These are phyloP conservation scores for Echeveria elegans DNA, from an alignment of 164 flowering plant species.

Conservation along the genomic window DNA sequence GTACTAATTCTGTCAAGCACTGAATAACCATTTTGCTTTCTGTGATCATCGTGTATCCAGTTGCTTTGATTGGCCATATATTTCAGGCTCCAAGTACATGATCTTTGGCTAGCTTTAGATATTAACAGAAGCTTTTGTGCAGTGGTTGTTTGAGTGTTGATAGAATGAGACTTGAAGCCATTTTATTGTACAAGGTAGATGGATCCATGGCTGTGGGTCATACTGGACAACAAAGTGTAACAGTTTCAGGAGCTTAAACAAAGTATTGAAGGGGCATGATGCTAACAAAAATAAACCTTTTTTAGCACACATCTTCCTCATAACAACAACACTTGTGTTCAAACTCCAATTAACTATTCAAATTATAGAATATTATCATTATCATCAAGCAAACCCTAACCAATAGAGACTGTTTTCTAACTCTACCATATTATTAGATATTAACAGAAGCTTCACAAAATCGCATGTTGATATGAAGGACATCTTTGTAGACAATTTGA, in stretches of 20 bases:
- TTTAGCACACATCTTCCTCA: conserved; percentile 1
- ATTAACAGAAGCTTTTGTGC: not conserved
- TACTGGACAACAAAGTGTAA: conserved; percentile 1
- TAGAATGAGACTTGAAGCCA: conserved; percentile 1
- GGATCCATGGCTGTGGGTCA: not conserved
- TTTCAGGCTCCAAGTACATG: no score
- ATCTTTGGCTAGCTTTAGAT: not conserved
- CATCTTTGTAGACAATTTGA: not conserved
- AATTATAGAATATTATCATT: not conserved
- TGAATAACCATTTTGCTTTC: not conserved
- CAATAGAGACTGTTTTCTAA: no score
- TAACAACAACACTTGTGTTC: conserved; percentile 5
- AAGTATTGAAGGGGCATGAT: not conserved
- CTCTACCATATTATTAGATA: not conserved
- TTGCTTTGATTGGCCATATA: not conserved
- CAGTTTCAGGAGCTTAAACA: conserved; percentile 6
- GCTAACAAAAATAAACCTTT: not conserved
- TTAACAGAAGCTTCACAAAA: not conserved
- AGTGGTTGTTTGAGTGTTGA: conserved; percentile 1
- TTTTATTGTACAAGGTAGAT: not conserved
- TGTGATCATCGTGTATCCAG: not conserved
- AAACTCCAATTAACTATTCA: conserved; percentile 1
- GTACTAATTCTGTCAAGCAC: not conserved
- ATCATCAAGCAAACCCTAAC: not conserved
- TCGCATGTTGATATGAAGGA: not conserved